These are phyloP conservation scores for Amanita inopinata DNA, from an alignment of 768 basidiomycete genomes.

Conservation along the genomic window DNA sequence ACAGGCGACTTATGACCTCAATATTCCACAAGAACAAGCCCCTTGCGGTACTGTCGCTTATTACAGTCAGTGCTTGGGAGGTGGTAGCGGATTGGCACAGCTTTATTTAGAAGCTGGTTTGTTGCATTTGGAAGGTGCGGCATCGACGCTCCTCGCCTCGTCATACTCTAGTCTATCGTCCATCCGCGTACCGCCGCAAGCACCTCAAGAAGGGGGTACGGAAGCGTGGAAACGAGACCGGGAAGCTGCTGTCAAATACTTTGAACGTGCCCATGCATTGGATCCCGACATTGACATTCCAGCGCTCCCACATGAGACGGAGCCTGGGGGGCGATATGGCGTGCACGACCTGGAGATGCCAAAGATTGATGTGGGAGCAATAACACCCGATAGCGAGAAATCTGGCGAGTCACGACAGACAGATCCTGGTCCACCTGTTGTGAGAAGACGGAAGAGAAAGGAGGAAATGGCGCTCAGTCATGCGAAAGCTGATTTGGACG, in stretches of 20 bases:
- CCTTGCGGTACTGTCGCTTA: conserved; percentile 47
- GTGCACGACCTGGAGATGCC: conserved; percentile 56
- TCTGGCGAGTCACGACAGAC: conserved; percentile 26
- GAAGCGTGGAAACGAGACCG: conserved; percentile 72
- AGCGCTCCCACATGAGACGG: conserved; percentile 41
- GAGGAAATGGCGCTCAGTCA: conserved; percentile 40
- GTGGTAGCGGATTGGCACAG: conserved; percentile 54
- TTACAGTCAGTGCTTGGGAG: conserved; percentile 59
- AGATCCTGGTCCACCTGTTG: conserved; percentile 27
- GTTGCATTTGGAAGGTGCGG: conserved; percentile 74
- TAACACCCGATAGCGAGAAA: conserved; percentile 24
- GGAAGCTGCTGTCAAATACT: conserved; percentile 59
- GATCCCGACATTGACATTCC: conserved; percentile 63
- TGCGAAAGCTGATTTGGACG: conserved; percentile 38
- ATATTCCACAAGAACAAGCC: conserved; percentile 26
- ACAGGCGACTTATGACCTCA: conserved; percentile 31
- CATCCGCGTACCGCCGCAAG: conserved; percentile 51
- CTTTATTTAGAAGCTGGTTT: conserved; percentile 74
- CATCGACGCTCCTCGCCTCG: conserved; percentile 57
- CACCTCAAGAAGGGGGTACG: conserved; percentile 45
- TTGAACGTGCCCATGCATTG: conserved; percentile 56
- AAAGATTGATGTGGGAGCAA: conserved; percentile 41
- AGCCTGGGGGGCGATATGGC: conserved; percentile 18
- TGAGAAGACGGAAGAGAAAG: conserved; percentile 45
- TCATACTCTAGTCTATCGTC: conserved; percentile 74